Evolutionary conservation across 2,329 filamentous ascomycete species (phyloP).

Genomic region (Hymenoscyphus linearis): DNA sequence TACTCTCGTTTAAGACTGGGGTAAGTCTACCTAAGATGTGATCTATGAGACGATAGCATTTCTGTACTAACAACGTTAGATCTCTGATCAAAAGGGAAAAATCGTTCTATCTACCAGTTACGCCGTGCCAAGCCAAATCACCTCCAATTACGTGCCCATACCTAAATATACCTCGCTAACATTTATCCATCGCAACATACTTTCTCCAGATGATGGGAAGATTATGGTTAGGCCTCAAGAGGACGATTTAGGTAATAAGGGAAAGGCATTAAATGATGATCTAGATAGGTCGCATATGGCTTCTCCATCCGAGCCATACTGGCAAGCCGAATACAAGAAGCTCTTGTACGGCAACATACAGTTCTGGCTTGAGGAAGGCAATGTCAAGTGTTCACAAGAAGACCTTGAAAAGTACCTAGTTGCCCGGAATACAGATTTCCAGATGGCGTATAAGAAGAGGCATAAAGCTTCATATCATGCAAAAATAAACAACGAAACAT

Average conservation of each 20-base stretch:
- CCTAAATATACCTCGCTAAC: conserved; percentile 25
- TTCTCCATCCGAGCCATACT: conserved; percentile 9
- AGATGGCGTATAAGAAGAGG: conserved; percentile 8
- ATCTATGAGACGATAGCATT: background rate
- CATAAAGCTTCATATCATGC: conserved; percentile 1
- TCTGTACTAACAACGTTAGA: background rate
- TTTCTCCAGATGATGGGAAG: conserved; percentile 25
- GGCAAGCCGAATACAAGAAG: conserved; percentile 15
- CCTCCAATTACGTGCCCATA: conserved; percentile 15
- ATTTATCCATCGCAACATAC: conserved; percentile 23
- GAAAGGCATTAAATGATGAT: background rate
- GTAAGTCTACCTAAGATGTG: background rate
- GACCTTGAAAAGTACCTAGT: conserved; percentile 21
- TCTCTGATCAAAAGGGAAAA: background rate
- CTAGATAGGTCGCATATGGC: background rate
- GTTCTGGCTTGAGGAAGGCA: conserved; percentile 17
- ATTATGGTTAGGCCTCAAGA: conserved; percentile 17
- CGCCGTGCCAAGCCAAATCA: conserved; percentile 8
- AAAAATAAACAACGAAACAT: background rate
- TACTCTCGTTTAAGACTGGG: background rate
- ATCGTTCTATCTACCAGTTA: conserved; percentile 6
- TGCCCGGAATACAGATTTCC: conserved; percentile 6
- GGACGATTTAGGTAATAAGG: background rate
- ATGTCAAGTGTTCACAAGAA: conserved; percentile 12
- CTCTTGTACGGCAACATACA: conserved; percentile 17